Evolutionary conservation across 2,329 filamentous ascomycete genomes (phyloP).

Genomic region (Zymoseptoria brevis): DNA sequence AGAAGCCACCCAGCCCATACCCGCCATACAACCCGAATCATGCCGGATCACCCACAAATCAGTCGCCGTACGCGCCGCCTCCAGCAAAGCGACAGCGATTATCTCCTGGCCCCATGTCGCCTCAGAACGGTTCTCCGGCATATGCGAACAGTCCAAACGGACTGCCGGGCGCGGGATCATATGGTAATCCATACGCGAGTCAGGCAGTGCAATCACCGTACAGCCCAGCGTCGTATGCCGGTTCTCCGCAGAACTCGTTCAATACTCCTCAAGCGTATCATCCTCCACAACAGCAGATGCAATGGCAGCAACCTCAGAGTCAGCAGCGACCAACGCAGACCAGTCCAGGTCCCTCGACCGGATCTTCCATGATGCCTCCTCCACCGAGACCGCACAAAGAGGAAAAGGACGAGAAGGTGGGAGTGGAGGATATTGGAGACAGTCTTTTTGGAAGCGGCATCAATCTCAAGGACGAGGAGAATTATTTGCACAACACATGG

Average conservation of each 20-base stretch:
- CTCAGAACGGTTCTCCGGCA: constrained; percentile 44
- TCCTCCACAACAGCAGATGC: constrained; percentile 13
- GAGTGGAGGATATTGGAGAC: constrained; percentile 70
- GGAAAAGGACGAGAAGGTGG: constrained; percentile 51
- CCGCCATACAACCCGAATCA: constrained; percentile 44
- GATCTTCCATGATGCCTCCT: constrained; percentile 46
- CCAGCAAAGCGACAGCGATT: constrained; percentile 66
- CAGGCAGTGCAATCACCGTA: constrained; percentile 25
- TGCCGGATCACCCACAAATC: constrained; percentile 28
- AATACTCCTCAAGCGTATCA: constrained; percentile 28
- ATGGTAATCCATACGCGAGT: constrained; percentile 33
- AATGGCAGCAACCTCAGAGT: constrained; percentile 14
- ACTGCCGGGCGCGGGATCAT: constrained; percentile 32
- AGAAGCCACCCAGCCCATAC: constrained; percentile 24
- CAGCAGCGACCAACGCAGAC: constrained; percentile 16
- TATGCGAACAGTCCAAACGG: constrained; percentile 30
- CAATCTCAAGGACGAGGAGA: constrained; percentile 78
- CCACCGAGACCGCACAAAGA: constrained; percentile 51
- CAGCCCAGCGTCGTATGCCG: constrained; percentile 19
- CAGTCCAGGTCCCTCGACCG: constrained; percentile 17
- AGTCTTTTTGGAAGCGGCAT: constrained; percentile 78
- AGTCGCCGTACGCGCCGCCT: constrained; percentile 47
- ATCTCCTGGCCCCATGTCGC: constrained; percentile 60
- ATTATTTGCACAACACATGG: constrained; percentile 64
- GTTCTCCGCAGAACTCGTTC: constrained; percentile 24